These are phyloP conservation scores for Pseudomonodictys pantanalensis DNA, from an alignment of 495 filamentous ascomycete species.

Conservation along the genomic window DNA sequence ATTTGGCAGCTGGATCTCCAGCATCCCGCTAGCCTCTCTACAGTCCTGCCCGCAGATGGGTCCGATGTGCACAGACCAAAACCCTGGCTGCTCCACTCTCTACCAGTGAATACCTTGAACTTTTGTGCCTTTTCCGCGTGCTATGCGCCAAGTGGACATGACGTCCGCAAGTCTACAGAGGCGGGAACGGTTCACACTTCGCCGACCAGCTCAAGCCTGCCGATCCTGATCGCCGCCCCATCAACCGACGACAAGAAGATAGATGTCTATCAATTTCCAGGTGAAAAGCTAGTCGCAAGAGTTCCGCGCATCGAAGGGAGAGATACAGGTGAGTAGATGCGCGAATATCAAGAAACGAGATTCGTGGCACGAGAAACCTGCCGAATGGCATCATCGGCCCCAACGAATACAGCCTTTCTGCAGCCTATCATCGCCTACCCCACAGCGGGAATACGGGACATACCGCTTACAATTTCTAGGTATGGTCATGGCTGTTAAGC, in stretches of 20 bases:
- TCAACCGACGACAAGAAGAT: constrained; percentile 50
- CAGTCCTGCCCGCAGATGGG: constrained; percentile 66
- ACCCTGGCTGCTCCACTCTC: constrained; percentile 81
- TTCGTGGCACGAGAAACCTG: background rate
- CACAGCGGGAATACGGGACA: no score
- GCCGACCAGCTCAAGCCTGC: constrained; percentile 5
- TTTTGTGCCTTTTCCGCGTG: constrained; percentile 87
- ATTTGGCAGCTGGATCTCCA: constrained; percentile 69
- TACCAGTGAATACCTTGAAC: constrained; percentile 89
- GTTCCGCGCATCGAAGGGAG: constrained; percentile 50
- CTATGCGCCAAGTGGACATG: constrained; percentile 19
- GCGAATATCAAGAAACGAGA: background rate
- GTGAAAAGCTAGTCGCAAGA: constrained; percentile 63
- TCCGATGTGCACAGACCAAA: constrained; percentile 44
- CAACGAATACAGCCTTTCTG: no score
- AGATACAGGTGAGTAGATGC: constrained; percentile 35
- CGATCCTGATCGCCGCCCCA: constrained; percentile 38
- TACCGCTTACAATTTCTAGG: constrained; percentile 51
- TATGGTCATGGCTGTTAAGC: constrained; percentile 83
- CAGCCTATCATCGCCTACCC: no score
- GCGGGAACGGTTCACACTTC: background rate
- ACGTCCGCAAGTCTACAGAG: background rate
- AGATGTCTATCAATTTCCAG: constrained; percentile 83
- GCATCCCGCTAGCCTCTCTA: constrained; percentile 66
- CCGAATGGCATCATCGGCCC: no score